These are phyloP conservation scores for Polyporus tsugae DNA, from an alignment of 1,284 basidiomycete genomes.

Conservation along the genomic window DNA sequence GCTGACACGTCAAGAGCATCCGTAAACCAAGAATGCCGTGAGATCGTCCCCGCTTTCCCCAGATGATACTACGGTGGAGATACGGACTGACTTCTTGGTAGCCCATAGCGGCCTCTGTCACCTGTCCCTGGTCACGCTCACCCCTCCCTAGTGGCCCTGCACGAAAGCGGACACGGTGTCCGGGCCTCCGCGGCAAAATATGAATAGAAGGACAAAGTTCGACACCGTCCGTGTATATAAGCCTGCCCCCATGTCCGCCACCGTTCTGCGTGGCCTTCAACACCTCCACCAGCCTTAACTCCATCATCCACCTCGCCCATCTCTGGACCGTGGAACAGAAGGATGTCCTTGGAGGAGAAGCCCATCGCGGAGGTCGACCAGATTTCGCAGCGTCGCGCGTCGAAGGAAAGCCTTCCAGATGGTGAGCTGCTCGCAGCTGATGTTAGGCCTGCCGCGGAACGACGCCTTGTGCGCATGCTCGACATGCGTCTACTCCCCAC, in stretches of 20 bases:
- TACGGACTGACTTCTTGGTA: slow-evolving; percentile 21
- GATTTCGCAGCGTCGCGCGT: slow-evolving; percentile 26
- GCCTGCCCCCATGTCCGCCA: not conserved
- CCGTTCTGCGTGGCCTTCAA: slow-evolving; percentile 12
- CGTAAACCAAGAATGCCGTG: slow-evolving; percentile 16
- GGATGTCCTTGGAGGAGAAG: slow-evolving; percentile 31
- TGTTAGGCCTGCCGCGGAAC: slow-evolving; percentile 39
- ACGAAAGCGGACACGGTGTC: not conserved
- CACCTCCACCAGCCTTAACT: not conserved
- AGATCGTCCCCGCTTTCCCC: slow-evolving; percentile 13
- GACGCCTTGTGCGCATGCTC: slow-evolving; percentile 52
- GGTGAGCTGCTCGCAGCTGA: slow-evolving; percentile 39
- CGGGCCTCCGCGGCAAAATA: slow-evolving; percentile 27
- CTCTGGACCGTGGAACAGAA: not conserved
- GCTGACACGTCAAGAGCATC: slow-evolving; percentile 16
- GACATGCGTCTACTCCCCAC: slow-evolving; percentile 67
- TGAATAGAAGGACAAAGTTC: slow-evolving; percentile 19
- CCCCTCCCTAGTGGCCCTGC: not conserved
- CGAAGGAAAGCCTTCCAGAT: slow-evolving; percentile 8
- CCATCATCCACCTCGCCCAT: not conserved
- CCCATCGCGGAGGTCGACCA: slow-evolving; percentile 27
- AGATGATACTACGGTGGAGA: slow-evolving; percentile 11
- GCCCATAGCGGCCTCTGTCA: slow-evolving; percentile 19
- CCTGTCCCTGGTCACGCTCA: slow-evolving; percentile 14
- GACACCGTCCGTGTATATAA: slow-evolving; percentile 20